Base-by-base conservation (phyloP, 2,329 filamentous ascomycete species). In the Ceratocystiopsis minuta region DNA sequence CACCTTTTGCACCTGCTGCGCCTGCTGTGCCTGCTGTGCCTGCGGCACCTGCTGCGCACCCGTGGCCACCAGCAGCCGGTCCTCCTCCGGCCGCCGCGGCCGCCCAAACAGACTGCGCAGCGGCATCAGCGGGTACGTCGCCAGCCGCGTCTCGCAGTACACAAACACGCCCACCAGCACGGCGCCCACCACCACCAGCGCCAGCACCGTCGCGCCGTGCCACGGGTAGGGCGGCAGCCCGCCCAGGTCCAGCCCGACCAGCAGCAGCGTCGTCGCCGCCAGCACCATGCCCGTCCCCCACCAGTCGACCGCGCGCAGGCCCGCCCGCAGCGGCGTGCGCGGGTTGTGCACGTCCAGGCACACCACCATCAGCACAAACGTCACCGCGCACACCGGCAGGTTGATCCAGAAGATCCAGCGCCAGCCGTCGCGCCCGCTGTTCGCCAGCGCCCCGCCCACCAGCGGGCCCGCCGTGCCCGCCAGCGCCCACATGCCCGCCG, bases 221-320 rank as follows among this genome's bases (percentile, higher is more conserved):
- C 75, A 79, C 0, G 75, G 72, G 24, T 28, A 28, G 42, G 66
- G 61, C 3, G 50, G 3, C 63, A 62, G 7, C 53, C 61, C 78
- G 6, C 38, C 47, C 17, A 49, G 43, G 47, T 80, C 71, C 28
- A 83, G 65, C 1, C 75, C 78, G 5, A 80, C 62, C 2, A 81
- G 65, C 9, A 81, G 58, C 70, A 81, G 77, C 36, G 80, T 54
- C 0, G 71, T 71, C 6, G 67, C 70, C 20, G 68, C 70, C 15
- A 79, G 62, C 47, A 83, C 69, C 2, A 68, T 59, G 4, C 77
- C 43, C 4, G 68, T 72, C 1, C 80, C 80, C 6, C 57, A 43
- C 68, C 68, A 73, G 51, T 73, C 68, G n/a, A 72, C 60, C 0
- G 71, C 71, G 44, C 70, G 70, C 11, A 82, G 57, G 1, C 78